Base-by-base conservation (phyloP, 2,329 filamentous ascomycete genomes). In the Cladobotryum mycophilum region DNA sequence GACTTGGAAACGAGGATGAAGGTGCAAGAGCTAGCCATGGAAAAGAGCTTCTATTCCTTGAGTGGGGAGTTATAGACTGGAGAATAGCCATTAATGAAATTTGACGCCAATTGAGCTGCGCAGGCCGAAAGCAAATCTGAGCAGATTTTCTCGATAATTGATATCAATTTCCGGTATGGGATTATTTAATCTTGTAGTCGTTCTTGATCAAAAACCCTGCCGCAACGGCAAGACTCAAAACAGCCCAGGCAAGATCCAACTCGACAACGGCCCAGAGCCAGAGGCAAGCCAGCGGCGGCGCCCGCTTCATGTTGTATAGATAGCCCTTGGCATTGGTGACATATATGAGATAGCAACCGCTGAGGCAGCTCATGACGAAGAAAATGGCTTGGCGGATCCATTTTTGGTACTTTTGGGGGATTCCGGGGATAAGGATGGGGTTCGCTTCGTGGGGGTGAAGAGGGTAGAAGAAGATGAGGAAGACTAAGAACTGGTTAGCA, bases 181-280 rank as follows among this genome's bases (percentile, higher is more conserved):
- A 30, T 30, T 47, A 61, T 40, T 50, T 58, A 15, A 80, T 65
- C 25, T 61, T 67, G 58, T 82, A 82, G 1, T 76, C 80, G 15
- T 72, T 70, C 22, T 66, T 62, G 64, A 71, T 74, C 22, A 79
- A 61, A 56, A 76, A 84, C 4, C 56, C 63, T 1, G 60, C 72
- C 2, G 73, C 70, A 2, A 69, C 57, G 3, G 66, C 64, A 35
- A 85, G 63, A 56, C 81, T 85, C 12, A 68, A 58, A 1, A 85
- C 70, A 0, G 87, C 88, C 61, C 80, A 83, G 0, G 75, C 62
- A 38, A 95, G 72, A 49, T 89, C 79, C 70, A 96, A 78, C 71
- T 99, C 93, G 43, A 97, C 78, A 18, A 97, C 85, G 33, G 86
- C 83, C 90, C 92, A 97, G 4, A 97, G 79, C 91, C 92, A 97